Evolutionary conservation across 495 filamentous ascomycete genomes (phyloP).

Genomic region (Chlorociboria aeruginascens): DNA sequence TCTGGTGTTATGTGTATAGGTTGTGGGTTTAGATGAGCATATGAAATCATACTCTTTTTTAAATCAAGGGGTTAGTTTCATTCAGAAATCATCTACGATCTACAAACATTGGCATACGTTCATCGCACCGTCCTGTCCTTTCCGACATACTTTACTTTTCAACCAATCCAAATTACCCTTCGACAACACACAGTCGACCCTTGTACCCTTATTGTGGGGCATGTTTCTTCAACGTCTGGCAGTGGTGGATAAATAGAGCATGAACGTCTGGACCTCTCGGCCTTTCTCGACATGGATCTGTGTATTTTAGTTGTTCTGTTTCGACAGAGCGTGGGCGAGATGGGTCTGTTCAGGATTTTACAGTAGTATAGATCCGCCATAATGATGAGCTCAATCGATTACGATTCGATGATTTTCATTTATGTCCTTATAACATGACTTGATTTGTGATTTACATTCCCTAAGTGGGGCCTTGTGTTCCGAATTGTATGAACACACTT

Average conservation of each 20-base stretch:
- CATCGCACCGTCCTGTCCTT: slow-evolving; percentile 1
- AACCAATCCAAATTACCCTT: not conserved
- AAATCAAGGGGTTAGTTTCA: not conserved
- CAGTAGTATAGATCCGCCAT: slow-evolving; percentile 3
- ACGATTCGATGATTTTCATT: not conserved
- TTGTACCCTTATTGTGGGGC: not conserved
- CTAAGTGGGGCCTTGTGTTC: no score
- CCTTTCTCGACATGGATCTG: not conserved
- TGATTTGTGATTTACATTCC: no score
- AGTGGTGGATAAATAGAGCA: no score
- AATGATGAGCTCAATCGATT: not conserved
- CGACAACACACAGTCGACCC: not conserved
- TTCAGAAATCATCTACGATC: slow-evolving; percentile 2
- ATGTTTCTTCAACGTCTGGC: not conserved
- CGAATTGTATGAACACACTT: not conserved
- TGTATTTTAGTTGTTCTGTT: not conserved
- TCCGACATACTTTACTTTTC: not conserved
- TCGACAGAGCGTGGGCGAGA: not conserved
- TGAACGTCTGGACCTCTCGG: not conserved
- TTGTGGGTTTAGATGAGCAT: not conserved
- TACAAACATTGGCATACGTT: not conserved
- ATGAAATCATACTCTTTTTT: not conserved
- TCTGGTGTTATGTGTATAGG: not conserved
- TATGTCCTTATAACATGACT: not conserved
- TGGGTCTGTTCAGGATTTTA: not conserved